phyloP scores from a whole-genome alignment of 1,284 basidiomycete species.

The Fomitopsis palustris region DNA sequence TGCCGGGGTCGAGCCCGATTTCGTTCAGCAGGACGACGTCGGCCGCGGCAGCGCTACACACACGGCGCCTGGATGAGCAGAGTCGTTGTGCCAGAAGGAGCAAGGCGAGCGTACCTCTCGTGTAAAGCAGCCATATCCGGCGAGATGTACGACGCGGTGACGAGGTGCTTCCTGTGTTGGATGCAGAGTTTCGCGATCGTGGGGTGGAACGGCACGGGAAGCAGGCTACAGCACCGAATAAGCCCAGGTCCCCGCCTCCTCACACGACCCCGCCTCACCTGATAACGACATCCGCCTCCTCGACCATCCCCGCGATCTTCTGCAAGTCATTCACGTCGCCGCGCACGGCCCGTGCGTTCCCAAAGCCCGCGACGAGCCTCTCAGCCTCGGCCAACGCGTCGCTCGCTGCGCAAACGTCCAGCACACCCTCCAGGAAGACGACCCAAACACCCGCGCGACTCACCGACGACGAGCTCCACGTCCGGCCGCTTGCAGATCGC shows the following conservation, averaged over 20 bases:
- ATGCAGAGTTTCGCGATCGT: constrained; percentile 79
- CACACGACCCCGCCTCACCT: constrained; percentile 52
- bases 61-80: neutral
- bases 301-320: constrained; percentile 53
- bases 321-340: constrained; percentile 62
- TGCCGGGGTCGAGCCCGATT: constrained; percentile 94
- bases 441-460: constrained; percentile 29
- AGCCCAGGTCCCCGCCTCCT: too few species aligned
- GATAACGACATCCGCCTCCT: constrained; percentile 60
- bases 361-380: constrained; percentile 46
- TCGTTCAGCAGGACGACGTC: constrained; percentile 86
- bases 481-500: constrained; percentile 60
- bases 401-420: constrained; percentile 50
- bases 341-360: constrained; percentile 54
- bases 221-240: constrained; percentile 45
- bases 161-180: constrained; percentile 69
- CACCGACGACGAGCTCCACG: constrained; percentile 73
- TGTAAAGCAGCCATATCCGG: constrained; percentile 75
- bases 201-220: constrained; percentile 80
- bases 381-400: constrained; percentile 66
- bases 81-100: neutral
- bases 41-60: constrained; percentile 57
- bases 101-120: constrained; percentile 47
- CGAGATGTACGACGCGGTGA: constrained; percentile 93
- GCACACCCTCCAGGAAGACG: constrained; percentile 6